Evolutionary conservation across 2,329 filamentous ascomycete genomes (phyloP).

Genomic region (Boeremia lycopersici): DNA sequence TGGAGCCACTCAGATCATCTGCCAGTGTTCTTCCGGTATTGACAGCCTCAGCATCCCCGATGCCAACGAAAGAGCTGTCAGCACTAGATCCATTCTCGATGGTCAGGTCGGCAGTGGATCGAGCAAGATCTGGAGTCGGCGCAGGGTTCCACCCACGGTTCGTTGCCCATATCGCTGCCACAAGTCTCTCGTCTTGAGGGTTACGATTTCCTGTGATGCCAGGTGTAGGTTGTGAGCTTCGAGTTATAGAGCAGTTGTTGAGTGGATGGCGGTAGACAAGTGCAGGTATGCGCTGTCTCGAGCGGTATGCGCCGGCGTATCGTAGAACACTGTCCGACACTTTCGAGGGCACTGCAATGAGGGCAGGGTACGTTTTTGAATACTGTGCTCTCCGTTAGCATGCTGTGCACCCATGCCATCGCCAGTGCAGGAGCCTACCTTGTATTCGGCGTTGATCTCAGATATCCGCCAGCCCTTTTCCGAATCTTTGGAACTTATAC

Average conservation of each 20-base stretch:
- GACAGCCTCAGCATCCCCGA: slow-evolving; percentile 32
- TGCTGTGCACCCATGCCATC: neutral
- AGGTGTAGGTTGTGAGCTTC: slow-evolving; percentile 89
- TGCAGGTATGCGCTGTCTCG: slow-evolving; percentile 83
- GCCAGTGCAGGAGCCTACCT: slow-evolving; percentile 47
- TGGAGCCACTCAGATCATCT: slow-evolving; percentile 39
- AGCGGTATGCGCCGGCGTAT: slow-evolving; percentile 88
- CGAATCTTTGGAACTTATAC: slow-evolving; percentile 80
- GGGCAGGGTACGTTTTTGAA: slow-evolving; percentile 86
- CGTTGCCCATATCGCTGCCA: slow-evolving; percentile 89
- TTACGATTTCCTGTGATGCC: slow-evolving; percentile 87
- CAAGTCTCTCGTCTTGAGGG: slow-evolving; percentile 92
- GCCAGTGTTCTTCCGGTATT: slow-evolving; percentile 24
- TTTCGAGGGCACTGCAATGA: slow-evolving; percentile 81
- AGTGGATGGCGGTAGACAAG: slow-evolving; percentile 94
- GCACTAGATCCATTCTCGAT: slow-evolving; percentile 41
- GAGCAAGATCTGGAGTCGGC: slow-evolving; percentile 18
- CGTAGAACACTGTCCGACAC: slow-evolving; percentile 98
- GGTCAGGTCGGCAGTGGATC: slow-evolving; percentile 41
- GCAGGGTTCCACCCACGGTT: slow-evolving; percentile 45
- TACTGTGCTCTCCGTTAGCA: slow-evolving; percentile 58
- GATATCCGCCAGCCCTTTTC: slow-evolving; percentile 88
- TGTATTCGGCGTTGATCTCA: slow-evolving; percentile 86
- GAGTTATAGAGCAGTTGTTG: slow-evolving; percentile 95
- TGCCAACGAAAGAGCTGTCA: slow-evolving; percentile 44